Evolutionary conservation across 371 early-diverging fungal species (phyloP), one percentile per base, ranked within the genome.

Genomic region (Umbelopsis sp.): DNA sequence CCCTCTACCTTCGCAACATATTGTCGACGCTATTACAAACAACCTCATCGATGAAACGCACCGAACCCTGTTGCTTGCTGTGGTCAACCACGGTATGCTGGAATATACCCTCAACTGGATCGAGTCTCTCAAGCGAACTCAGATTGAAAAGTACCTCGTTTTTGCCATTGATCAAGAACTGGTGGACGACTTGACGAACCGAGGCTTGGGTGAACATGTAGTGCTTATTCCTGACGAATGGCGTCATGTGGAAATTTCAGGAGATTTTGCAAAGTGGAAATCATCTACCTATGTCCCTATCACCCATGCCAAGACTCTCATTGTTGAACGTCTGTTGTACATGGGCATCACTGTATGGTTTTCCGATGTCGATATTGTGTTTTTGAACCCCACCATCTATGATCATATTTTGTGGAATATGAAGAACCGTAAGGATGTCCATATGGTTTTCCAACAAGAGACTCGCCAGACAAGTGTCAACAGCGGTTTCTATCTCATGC

Each of bases 91-190:
- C 25, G 79, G 79, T 46, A 79, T 79, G 79, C 65, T 72, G 9
- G 73, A 76, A 16, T 76, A 76, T 53, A 76, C 79, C 3, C 63
- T 79, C 11, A 79, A 79, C 66, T 79, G 79, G 79, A 74, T 76
- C 12, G 75, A 79, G 44, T 79, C 79, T 0, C 67, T 79, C n/a
- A 52, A 65, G 35, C 68, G 68, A 10, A 71, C 73, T 4, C 45
- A 71, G 10, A 67, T 69, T 44, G 68, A 45, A 38, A 73, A 69
- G 53, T 79, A 69, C 44, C 52, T 79, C 20, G 73, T 79, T 1
- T 79, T 79, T 69, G 74, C 76, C 20, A 77, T 80, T 66, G 80
- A 80, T 44, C 52, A 76, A 37, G 73, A 68, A 10, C 69, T 80
- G 1, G 67, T 66, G 2, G 73, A 77, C 32, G 69, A 53, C 3